These are phyloP conservation scores for Zygoascus hellenicus DNA, from an alignment of 1,139 yeast species.

Conservation along the genomic window DNA sequence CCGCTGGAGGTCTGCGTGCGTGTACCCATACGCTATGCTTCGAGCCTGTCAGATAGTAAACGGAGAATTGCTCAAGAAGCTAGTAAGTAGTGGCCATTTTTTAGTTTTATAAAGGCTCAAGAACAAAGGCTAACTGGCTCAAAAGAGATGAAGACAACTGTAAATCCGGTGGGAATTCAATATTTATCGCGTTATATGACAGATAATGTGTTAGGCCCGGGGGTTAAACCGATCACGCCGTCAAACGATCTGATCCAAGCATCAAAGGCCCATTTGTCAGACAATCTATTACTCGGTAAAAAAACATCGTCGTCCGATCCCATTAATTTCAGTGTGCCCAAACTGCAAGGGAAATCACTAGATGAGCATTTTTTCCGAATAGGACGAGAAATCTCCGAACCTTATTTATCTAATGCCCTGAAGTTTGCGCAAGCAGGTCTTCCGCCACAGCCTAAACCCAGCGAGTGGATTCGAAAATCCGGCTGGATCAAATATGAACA, in stretches of 20 bases:
- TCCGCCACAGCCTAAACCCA: slow-evolving; percentile 43
- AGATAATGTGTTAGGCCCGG: slow-evolving; percentile 26
- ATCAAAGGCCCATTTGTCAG: slow-evolving; percentile 55
- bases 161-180: slow-evolving; percentile 55
- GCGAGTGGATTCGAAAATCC: slow-evolving; percentile 32
- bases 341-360: slow-evolving; percentile 58
- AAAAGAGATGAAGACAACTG: slow-evolving; percentile 14
- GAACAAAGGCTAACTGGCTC: slow-evolving; percentile 1
- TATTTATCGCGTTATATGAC: slow-evolving; percentile 26
- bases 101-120: no score
- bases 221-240: slow-evolving; percentile 12
- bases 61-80: slow-evolving; percentile 7
- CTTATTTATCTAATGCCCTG: slow-evolving; percentile 49
- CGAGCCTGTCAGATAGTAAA: slow-evolving; percentile 8
- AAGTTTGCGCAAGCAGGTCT: slow-evolving; percentile 38
- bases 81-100: slow-evolving; percentile 1
- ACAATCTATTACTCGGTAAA: slow-evolving; percentile 71
- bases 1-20: not conserved
- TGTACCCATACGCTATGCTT: slow-evolving; percentile 2
- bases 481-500: slow-evolving; percentile 82
- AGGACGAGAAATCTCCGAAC: slow-evolving; percentile 53
- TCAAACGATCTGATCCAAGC: slow-evolving; percentile 43
- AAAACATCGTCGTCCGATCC: slow-evolving; percentile 63
- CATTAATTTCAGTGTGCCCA: slow-evolving; percentile 59
- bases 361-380: slow-evolving; percentile 82